Evolutionary conservation across 768 basidiomycete species (phyloP).

Genomic region (Kwoniella pini): DNA sequence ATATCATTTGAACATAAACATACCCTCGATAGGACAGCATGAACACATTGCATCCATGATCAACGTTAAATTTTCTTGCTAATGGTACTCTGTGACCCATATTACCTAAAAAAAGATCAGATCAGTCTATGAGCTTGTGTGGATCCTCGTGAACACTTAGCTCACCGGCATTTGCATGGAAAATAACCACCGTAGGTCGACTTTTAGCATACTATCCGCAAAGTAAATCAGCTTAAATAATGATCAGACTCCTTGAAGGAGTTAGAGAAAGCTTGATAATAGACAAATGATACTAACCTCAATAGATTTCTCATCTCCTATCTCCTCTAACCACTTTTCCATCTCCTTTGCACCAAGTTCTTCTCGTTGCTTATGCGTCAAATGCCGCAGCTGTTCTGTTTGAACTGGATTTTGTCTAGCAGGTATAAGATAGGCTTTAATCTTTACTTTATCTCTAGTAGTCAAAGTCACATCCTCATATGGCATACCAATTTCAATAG

Average conservation of each 20-base stretch:
- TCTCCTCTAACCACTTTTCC: constrained; percentile 51
- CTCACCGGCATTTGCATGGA: constrained; percentile 69
- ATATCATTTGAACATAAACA: constrained; percentile 43
- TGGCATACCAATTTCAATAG: constrained; percentile 68
- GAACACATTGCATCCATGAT: constrained; percentile 87
- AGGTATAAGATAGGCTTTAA: constrained; percentile 75
- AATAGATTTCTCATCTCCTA: constrained; percentile 58
- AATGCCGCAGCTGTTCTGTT: constrained; percentile 19
- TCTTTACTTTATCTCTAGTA: constrained; percentile 69
- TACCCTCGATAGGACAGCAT: constrained; percentile 93
- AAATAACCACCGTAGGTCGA: constrained; percentile 86
- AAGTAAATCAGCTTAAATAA: no score
- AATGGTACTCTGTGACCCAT: constrained; percentile 85
- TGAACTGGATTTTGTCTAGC: constrained; percentile 62
- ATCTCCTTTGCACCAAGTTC: constrained; percentile 49
- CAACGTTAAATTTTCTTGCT: constrained; percentile 74
- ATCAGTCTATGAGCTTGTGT: background rate
- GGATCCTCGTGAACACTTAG: background rate
- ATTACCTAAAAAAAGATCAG: constrained; percentile 50
- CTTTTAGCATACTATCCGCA: constrained; percentile 41
- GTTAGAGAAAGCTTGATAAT: no score
- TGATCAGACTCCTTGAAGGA: no score
- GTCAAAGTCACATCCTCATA: constrained; percentile 73
- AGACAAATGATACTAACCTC: constrained; percentile 63
- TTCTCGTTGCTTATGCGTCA: constrained; percentile 38